A percentile compares a stretch with the other conserved stretches of the same genome.
These are phyloP conservation scores for Physcomitrellopsis africana DNA, from an alignment of 225 moss, liverwort and hornwort species.

Conservation along the genomic window DNA sequence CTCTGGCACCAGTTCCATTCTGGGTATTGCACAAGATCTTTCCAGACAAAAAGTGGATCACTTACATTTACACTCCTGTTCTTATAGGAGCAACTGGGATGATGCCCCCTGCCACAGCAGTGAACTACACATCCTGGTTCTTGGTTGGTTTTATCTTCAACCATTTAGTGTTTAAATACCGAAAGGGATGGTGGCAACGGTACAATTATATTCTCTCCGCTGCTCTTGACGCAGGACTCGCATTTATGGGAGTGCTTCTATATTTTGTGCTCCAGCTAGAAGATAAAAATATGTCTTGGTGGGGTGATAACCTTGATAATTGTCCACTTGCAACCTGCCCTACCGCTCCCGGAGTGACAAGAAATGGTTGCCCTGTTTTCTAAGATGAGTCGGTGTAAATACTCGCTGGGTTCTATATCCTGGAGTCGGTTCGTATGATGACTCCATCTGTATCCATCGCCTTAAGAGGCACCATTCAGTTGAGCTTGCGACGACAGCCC, in stretches of 20 bases:
- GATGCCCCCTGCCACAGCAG: constrained; percentile 71
- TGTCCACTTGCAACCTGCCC: constrained; percentile 74
- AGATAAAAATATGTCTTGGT: constrained; percentile 58
- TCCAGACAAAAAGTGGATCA: constrained; percentile 61
- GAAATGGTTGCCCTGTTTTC: constrained; percentile 62
- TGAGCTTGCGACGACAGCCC: no score
- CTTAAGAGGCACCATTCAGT: no score
- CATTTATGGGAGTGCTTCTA: constrained; percentile 76
- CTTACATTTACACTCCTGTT: constrained; percentile 67
- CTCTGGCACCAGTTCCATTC: constrained; percentile 65
- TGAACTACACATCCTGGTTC: constrained; percentile 71
- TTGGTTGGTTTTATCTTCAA: constrained; percentile 71
- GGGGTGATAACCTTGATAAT: constrained; percentile 63
- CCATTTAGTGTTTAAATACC: constrained; percentile 55
- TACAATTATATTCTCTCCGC: constrained; percentile 90
- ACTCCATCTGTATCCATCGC: neutral
- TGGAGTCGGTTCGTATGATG: neutral
- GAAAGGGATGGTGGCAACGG: constrained; percentile 80
- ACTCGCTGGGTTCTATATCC: neutral
- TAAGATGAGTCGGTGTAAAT: constrained; percentile 23
- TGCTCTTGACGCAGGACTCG: constrained; percentile 72
- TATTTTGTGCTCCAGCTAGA: constrained; percentile 68
- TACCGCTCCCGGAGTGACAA: constrained; percentile 62
- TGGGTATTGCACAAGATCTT: constrained; percentile 60
- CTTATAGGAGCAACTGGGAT: constrained; percentile 51